phyloP scores from a whole-genome alignment of 148 eudicot species.

The Vaccinium corymbosum region DNA sequence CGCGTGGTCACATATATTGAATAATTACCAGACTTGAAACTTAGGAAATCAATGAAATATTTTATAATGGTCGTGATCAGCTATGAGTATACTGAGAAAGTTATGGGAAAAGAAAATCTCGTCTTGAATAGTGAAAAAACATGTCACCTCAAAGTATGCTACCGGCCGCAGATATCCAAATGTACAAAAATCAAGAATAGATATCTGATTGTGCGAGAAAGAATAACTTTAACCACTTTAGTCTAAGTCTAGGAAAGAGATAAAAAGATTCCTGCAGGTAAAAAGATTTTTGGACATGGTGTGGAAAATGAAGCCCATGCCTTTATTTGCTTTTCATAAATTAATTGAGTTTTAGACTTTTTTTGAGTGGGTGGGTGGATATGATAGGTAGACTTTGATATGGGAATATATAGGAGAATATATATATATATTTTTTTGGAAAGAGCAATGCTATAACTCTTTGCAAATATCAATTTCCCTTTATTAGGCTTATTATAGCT shows the following conservation, averaged over 20 bases:
- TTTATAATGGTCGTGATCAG: not conserved
- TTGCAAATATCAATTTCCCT: too few relatives aligned
- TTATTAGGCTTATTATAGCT: too few relatives aligned
- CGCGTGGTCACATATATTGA: too few relatives aligned
- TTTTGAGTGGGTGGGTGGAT: not conserved
- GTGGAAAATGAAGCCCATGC: not conserved
- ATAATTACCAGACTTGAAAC: too few relatives aligned
- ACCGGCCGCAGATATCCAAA: too few relatives aligned
- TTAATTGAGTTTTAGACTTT: not conserved
- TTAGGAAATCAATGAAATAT: not conserved
- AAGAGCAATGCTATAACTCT: not conserved
- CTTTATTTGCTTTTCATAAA: not conserved
- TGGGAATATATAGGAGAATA: not conserved
- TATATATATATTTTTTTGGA: too few relatives aligned
- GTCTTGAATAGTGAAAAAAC: too few relatives aligned
- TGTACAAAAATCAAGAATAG: not conserved
- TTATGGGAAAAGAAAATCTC: too few relatives aligned
- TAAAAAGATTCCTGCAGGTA: not conserved
- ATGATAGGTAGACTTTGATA: not conserved
- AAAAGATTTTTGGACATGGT: not conserved
- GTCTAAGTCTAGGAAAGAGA: not conserved
- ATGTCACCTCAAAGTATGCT: too few relatives aligned
- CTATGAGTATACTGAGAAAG: not conserved
- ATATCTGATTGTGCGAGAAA: not conserved
- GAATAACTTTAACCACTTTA: not conserved